These are phyloP conservation scores for Beauveria scarabaeidicola DNA, from an alignment of 2,329 filamentous ascomycete species.

Conservation along the genomic window DNA sequence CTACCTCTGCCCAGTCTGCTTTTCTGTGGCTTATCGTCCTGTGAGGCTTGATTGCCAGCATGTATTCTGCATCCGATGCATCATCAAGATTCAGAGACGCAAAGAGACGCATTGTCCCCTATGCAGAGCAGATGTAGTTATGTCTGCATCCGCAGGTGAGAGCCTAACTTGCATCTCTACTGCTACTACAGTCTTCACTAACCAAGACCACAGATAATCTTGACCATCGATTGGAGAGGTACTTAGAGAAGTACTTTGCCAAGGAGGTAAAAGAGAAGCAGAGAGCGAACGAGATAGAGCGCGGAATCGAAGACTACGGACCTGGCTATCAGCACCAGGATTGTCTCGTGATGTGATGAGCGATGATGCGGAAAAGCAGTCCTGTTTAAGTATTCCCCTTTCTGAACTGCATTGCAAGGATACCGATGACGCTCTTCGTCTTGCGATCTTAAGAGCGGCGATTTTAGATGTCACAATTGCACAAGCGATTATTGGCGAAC, in stretches of 20 bases:
- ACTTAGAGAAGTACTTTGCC: slow-evolving; percentile 68
- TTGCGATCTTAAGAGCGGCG: background rate
- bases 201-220: slow-evolving; percentile 47
- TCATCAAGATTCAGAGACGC: slow-evolving; percentile 69
- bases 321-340: slow-evolving; percentile 51
- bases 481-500: background rate
- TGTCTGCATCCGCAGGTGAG: slow-evolving; percentile 58
- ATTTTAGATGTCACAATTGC: background rate
- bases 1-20: slow-evolving; percentile 74
- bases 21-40: slow-evolving; percentile 70
- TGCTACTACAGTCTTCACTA: background rate
- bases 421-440: background rate
- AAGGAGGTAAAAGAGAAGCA: slow-evolving; percentile 60
- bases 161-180: slow-evolving; percentile 15
- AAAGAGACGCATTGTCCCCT: slow-evolving; percentile 63
- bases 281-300: slow-evolving; percentile 63
- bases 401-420: background rate
- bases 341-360: slow-evolving; percentile 50
- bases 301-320: slow-evolving; percentile 65
- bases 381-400: background rate
- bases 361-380: background rate
- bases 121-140: slow-evolving; percentile 63
- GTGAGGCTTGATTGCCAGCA: slow-evolving; percentile 69
- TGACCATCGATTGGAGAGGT: slow-evolving; percentile 58
- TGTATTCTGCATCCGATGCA: slow-evolving; percentile 75